Evolutionary conservation across 805 yeast genomes (phyloP).

Genomic region (Ogataea nonfermentans): DNA sequence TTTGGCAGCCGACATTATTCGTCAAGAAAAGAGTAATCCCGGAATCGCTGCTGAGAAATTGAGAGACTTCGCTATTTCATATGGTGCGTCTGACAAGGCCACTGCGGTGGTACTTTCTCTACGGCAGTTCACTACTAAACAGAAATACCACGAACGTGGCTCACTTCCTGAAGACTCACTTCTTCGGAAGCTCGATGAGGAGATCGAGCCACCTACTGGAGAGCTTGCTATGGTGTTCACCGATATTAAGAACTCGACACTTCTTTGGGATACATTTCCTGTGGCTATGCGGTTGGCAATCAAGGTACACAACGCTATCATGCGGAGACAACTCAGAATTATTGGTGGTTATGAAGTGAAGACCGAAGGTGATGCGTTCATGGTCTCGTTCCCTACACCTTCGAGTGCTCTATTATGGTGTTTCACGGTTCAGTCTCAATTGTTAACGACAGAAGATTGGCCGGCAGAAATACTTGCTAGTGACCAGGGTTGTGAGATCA

Average conservation of each 20-base stretch:
- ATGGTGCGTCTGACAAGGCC: slow-evolving; percentile 78
- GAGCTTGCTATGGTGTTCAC: slow-evolving; percentile 95
- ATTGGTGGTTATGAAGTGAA: slow-evolving; percentile 98
- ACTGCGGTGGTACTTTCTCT: slow-evolving; percentile 78
- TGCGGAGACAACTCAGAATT: slow-evolving; percentile 89
- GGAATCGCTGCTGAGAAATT: slow-evolving; percentile 89
- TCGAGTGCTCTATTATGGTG: slow-evolving; percentile 92
- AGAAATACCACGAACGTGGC: slow-evolving; percentile 40
- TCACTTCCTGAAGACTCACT: slow-evolving; percentile 67
- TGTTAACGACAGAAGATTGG: slow-evolving; percentile 83
- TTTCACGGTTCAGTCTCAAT: slow-evolving; percentile 83
- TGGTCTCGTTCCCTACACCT: slow-evolving; percentile 95
- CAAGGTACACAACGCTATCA: slow-evolving; percentile 86
- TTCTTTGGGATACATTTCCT: slow-evolving; percentile 90
- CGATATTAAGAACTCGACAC: slow-evolving; percentile 92
- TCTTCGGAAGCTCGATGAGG: slow-evolving; percentile 80
- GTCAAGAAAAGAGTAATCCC: slow-evolving; percentile 79
- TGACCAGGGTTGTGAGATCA: slow-evolving; percentile 78
- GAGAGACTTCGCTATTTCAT: slow-evolving; percentile 91
- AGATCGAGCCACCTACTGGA: slow-evolving; percentile 93
- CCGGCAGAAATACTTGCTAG: slow-evolving; percentile 86
- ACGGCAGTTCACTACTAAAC: slow-evolving; percentile 46
- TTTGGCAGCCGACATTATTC: slow-evolving; percentile 84
- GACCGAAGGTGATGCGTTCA: slow-evolving; percentile 98
- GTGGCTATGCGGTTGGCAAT: slow-evolving; percentile 96